A percentile compares a stretch with the other conserved stretches of the same genome.
Conservation (phyloP, 768 basidiomycete genomes). For the Suillus weaverae region DNA sequence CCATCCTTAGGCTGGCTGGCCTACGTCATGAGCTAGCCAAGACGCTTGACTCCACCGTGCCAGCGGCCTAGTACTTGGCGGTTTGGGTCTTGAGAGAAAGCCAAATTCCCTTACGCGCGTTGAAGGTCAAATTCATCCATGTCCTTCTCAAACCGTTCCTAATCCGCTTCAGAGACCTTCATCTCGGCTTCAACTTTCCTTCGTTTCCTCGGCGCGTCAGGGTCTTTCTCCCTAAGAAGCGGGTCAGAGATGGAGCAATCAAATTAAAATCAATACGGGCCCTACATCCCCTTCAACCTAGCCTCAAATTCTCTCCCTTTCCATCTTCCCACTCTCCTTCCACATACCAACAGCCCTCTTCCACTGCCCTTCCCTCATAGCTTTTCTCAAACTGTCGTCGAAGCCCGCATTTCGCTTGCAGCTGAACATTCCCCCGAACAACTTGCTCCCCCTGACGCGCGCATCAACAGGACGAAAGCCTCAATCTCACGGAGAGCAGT, state of each 20-base stretch:
- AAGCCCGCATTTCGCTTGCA: constrained; percentile 86
- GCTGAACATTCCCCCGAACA: constrained; percentile 89
- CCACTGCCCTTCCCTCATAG: constrained; percentile 84
- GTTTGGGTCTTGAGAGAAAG: too few relatives aligned
- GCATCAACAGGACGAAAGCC: constrained; percentile 97
- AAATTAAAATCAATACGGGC: constrained; percentile 16
- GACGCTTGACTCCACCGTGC: too few relatives aligned
- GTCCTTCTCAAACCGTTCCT: constrained; percentile 66
- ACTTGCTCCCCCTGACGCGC: constrained; percentile 65
- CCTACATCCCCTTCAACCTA: constrained; percentile 30
- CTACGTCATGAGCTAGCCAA: too few relatives aligned
- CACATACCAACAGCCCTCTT: constrained; percentile 79
- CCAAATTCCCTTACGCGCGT: constrained; percentile 62
- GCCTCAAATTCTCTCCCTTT: constrained; percentile 57
- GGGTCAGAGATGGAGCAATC: background rate
- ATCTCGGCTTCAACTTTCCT: constrained; percentile 57
- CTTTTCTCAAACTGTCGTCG: constrained; percentile 77
- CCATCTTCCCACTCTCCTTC: constrained; percentile 73
- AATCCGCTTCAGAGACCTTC: constrained; percentile 50
- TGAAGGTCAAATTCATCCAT: constrained; percentile 85
- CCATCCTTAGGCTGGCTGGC: too few relatives aligned
- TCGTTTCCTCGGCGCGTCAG: constrained; percentile 62
- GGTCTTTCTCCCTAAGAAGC: constrained; percentile 23
- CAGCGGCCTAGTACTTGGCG: too few relatives aligned
- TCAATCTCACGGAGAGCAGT: constrained; percentile 62